Evolutionary conservation across 1,284 basidiomycete genomes (phyloP).

Genomic region (Vanrija pseudolonga): DNA sequence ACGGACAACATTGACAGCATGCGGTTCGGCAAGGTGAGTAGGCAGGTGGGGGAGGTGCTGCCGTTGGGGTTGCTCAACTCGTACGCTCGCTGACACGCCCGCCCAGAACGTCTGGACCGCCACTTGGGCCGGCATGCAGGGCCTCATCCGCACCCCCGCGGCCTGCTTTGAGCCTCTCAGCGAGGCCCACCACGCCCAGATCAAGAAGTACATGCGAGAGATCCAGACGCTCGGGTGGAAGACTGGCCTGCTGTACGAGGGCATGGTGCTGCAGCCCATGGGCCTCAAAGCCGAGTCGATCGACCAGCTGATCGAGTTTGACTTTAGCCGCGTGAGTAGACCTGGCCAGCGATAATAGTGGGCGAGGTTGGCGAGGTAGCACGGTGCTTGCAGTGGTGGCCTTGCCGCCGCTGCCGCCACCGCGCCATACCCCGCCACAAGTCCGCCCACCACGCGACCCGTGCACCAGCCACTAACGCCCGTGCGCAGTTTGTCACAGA

Average conservation of each 20-base stretch:
- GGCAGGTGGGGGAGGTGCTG: not conserved
- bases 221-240: slow-evolving; percentile 36
- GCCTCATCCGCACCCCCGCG: slow-evolving; percentile 34
- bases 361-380: too few relatives aligned
- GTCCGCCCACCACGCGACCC: too few relatives aligned
- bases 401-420: too few relatives aligned
- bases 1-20: slow-evolving; percentile 31
- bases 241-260: slow-evolving; percentile 36
- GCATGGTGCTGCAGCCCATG: slow-evolving; percentile 29
- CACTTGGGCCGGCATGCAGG: slow-evolving; percentile 38
- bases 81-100: not conserved
- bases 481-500: too few relatives aligned
- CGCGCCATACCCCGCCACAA: too few relatives aligned
- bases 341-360: too few relatives aligned
- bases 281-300: slow-evolving; percentile 17
- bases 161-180: slow-evolving; percentile 24
- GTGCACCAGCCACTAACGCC: too few relatives aligned
- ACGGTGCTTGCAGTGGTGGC: too few relatives aligned
- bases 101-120: slow-evolving; percentile 45
- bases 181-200: slow-evolving; percentile 18
- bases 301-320: slow-evolving; percentile 13
- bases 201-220: slow-evolving; percentile 40
- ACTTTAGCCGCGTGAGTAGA: slow-evolving; percentile 9
- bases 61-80: not conserved
- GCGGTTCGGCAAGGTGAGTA: slow-evolving; percentile 33